Conservation (phyloP, 495 filamentous ascomycete genomes). For the Pseudotulostoma volvatum region DNA sequence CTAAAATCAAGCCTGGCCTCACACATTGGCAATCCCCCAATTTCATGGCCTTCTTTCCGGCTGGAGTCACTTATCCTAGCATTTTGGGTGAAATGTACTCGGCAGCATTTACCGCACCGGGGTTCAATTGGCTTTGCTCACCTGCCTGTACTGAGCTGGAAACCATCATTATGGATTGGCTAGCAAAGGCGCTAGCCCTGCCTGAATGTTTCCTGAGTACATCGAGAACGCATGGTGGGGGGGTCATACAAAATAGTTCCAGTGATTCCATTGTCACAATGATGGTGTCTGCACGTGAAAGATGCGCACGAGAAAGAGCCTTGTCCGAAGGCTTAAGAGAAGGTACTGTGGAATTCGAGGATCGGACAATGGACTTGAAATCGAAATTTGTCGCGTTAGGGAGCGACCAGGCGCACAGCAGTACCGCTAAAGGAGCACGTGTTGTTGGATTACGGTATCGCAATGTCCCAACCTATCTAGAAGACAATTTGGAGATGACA, state of each 20-base stretch:
- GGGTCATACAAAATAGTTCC: slow-evolving; percentile 89
- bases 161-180: slow-evolving; percentile 87
- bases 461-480: slow-evolving; percentile 40
- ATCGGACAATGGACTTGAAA: slow-evolving; percentile 47
- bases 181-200: slow-evolving; percentile 58
- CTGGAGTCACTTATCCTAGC: slow-evolving; percentile 65
- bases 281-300: slow-evolving; percentile 79
- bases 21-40: slow-evolving; percentile 95
- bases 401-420: slow-evolving; percentile 64
- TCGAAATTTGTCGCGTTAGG: slow-evolving; percentile 64
- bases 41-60: slow-evolving; percentile 94
- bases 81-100: slow-evolving; percentile 92
- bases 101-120: slow-evolving; percentile 71
- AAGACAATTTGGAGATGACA: slow-evolving; percentile 56
- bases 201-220: slow-evolving; percentile 64
- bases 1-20: slow-evolving; percentile 81
- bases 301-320: slow-evolving; percentile 42
- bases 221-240: slow-evolving; percentile 57
- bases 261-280: slow-evolving; percentile 77
- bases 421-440: slow-evolving; percentile 72
- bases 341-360: slow-evolving; percentile 26
- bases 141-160: slow-evolving; percentile 91
- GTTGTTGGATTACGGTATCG: slow-evolving; percentile 71
- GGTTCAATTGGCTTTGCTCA: slow-evolving; percentile 95
- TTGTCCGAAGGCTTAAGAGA: slow-evolving; percentile 33